Evolutionary conservation across 495 filamentous ascomycete species (phyloP), one percentile per base, ranked within the genome.

Genomic region (Lepraria neglecta): DNA sequence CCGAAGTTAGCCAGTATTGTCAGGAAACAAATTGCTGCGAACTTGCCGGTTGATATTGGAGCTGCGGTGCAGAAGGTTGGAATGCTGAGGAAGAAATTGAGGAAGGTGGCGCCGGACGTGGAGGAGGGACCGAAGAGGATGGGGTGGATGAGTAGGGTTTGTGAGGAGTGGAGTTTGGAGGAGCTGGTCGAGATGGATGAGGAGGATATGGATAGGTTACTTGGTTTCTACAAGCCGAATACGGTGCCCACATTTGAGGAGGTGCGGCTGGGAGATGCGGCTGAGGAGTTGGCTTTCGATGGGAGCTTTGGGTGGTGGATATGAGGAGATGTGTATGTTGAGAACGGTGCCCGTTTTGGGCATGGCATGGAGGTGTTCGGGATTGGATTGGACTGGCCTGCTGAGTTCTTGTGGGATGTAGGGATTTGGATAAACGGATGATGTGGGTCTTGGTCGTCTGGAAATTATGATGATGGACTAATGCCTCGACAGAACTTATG

Each of bases 91-190:
- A 84, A 80, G 73, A 92, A 87, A 77, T 71, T 98, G 63, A 76
- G 94, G 30, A 82, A 82, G 68, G 71, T 95, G 42, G 92, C 90
- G 4, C 90, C 94, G 0, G 71, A 73, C 6, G 65, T 73, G 0
- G 81, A 87, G 30, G 87, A 97, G 55, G 91, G 92, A 0, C 85
- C 88, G 7, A 92, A 90, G 77, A 77, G 94, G 61, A 98, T 98
- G 94, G 81, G 85, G 66, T 98, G 94, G 88, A 97, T 97, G 87
- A 89, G 87, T 1, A 84, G 80, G 52, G 87, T 97, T 17, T 97
- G 94, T 73, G 91, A 97, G 68, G 77, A 81, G 38, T 98, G 94
- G 80, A 85, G 76, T 52, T 78, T 94, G 67, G 87, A 95, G 58
- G 90, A 97, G 51, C 80, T 98, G 65, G 91, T 90, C 56, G 80